phyloP scores from a whole-genome alignment of 352 stramenopile genomes.

The Phytophthora megakarya region DNA sequence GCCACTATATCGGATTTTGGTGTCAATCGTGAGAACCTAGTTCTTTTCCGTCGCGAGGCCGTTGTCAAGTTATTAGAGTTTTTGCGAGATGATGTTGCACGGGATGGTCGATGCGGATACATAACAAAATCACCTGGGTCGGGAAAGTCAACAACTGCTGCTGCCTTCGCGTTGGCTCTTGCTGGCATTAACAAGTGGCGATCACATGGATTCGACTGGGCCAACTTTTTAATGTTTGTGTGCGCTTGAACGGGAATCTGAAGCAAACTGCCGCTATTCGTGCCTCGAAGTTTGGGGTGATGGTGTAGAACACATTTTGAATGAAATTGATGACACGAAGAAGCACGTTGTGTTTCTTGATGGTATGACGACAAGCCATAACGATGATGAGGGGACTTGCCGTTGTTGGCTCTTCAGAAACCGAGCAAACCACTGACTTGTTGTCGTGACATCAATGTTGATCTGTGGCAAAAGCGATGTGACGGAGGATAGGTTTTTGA shows the following conservation, averaged over 20 bases:
- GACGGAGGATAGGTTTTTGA: neutral
- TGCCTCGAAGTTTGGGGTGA: too few species aligned
- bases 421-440: neutral
- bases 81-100: constrained; percentile 7
- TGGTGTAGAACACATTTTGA: neutral
- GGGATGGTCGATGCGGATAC: neutral
- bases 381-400: too few species aligned
- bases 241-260: constrained; percentile 12
- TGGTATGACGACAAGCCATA: constrained; percentile 1
- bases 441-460: constrained; percentile 7
- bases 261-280: neutral
- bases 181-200: neutral
- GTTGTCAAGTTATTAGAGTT: too few species aligned
- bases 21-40: too few species aligned
- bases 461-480: neutral
- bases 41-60: too few species aligned
- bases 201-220: constrained; percentile 3
- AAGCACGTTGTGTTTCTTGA: constrained; percentile 15
- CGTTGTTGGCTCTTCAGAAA: too few species aligned
- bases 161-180: constrained; percentile 12
- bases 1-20: too few species aligned
- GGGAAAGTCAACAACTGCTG: constrained; percentile 7
- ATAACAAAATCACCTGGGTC: constrained; percentile 9
- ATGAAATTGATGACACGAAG: constrained; percentile 3
- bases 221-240: constrained; percentile 1